Percentiles rank a stretch among this genome's conserved stretches.
phyloP scores from a whole-genome alignment of 2,329 filamentous ascomycete species.

The Paracamarosporium sp. region DNA sequence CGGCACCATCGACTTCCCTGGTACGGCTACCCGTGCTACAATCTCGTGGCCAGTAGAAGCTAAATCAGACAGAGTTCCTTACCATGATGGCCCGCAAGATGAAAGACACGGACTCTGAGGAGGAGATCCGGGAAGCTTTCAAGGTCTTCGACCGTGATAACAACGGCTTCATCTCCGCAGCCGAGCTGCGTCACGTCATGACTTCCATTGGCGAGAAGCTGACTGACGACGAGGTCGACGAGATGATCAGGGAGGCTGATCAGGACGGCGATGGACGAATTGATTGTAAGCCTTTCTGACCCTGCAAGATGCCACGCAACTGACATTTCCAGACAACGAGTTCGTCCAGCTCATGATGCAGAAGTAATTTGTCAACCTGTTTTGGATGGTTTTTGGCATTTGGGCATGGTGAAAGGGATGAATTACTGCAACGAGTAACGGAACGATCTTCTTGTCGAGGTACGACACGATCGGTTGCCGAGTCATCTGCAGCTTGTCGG shows the following conservation, averaged over 20 bases:
- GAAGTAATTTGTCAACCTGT: slow-evolving; percentile 50
- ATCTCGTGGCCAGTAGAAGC: neutral
- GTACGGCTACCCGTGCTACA: slow-evolving; percentile 38
- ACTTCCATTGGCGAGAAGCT: slow-evolving; percentile 69
- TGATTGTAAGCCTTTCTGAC: slow-evolving; percentile 59
- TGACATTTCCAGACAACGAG: slow-evolving; percentile 56
- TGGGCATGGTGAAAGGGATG: slow-evolving; percentile 34
- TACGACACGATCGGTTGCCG: slow-evolving; percentile 26
- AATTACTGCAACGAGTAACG: slow-evolving; percentile 38
- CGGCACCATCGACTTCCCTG: slow-evolving; percentile 70
- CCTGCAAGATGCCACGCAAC: neutral
- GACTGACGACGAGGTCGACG: slow-evolving; percentile 67
- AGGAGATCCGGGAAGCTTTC: slow-evolving; percentile 71
- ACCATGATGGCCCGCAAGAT: slow-evolving; percentile 71
- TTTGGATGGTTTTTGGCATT: slow-evolving; percentile 38
- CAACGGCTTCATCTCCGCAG: slow-evolving; percentile 69
- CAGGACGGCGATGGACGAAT: slow-evolving; percentile 70
- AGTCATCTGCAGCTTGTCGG: slow-evolving; percentile 27
- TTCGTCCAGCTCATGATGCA: slow-evolving; percentile 65
- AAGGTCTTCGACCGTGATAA: slow-evolving; percentile 71
- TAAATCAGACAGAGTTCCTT: slow-evolving; percentile 62
- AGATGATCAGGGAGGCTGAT: slow-evolving; percentile 71
- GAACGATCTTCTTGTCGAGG: slow-evolving; percentile 29
- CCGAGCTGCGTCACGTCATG: slow-evolving; percentile 69
- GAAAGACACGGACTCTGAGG: slow-evolving; percentile 67